Base-by-base conservation (phyloP, 345 rosid genomes). In the Raphanus sativus region DNA sequence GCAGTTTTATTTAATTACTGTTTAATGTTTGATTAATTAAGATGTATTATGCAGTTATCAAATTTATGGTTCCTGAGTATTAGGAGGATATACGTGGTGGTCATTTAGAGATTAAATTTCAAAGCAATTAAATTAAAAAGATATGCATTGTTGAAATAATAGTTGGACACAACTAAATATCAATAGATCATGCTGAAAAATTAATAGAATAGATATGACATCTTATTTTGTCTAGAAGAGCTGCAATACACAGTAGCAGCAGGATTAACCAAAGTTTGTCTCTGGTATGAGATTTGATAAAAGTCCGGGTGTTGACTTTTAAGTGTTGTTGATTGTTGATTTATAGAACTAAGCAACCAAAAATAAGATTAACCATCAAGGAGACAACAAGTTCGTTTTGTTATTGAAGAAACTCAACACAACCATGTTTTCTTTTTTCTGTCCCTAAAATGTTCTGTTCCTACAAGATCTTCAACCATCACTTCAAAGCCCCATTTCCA, bases 321-420 rank as follows among this genome's bases (percentile, higher is more conserved):
- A 12, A 45, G 3, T 48, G 17, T 48, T 48, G 54, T 1, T 48
- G 55, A 2, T 48, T 48, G 17, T 48, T 48, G 8, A 48, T 48
- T 48, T 48, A 17, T 3, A 48, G 55, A 48, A 48, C 55, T n/a
- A 17, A 48, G 17, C 15, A 50, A 25, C 70, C 25, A 64, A 2
- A 55, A 61, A 32, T 67, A 70, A 77, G 17, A 64, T 64, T 13
- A 32, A 21, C 17, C n/a, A 58, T 45, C 25, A 28, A 25, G 11
- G 42, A 25, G 17, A 71, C 59, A 48, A n/a, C 58, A 59, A 60
- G 32, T 48, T 66, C 21, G 42, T 33, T 58, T 72, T 67, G 73
- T 67, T 50, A 78, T 78, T 67, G 77, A 61, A 67, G 34, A 78
- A 65, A 72, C 40, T 66, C 30, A 67, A 66, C 58, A 67, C 69